Evolutionary conservation across 106 monocot genomes (phyloP).

Genomic region (Dioscorea zingiberensis): DNA sequence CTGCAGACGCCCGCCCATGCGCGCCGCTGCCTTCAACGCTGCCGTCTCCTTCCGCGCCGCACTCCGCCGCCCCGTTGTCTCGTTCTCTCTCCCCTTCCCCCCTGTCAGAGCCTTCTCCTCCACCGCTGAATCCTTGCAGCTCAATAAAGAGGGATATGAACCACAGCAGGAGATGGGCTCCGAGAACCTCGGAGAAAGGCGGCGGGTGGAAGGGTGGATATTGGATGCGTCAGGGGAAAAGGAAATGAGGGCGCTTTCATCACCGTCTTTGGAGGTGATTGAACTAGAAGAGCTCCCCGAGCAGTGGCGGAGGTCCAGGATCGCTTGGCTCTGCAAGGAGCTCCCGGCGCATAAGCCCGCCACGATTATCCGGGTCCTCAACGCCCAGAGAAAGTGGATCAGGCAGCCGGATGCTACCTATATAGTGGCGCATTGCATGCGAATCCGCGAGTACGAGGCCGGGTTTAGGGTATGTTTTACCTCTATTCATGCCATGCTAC

Average conservation of each 20-base stretch:
- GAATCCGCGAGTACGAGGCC: constrained; percentile 83
- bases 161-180: constrained; percentile 4
- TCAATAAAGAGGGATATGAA: neutral
- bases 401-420: constrained; percentile 75
- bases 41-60: neutral
- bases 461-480: constrained; percentile 46
- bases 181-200: neutral
- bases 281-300: constrained; percentile 92
- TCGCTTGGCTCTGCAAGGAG: constrained; percentile 99
- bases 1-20: neutral
- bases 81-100: neutral
- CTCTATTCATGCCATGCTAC: neutral
- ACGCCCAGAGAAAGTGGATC: constrained; percentile 94
- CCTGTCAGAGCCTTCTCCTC: neutral
- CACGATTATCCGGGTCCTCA: constrained; percentile 66
- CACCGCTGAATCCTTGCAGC: constrained; percentile 5
- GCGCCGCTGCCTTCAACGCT: neutral
- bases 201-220: neutral
- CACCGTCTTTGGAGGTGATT: constrained; percentile 50
- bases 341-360: constrained; percentile 76
- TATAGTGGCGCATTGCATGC: constrained; percentile 65
- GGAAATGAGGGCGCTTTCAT: constrained; percentile 27
- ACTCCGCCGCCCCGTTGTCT: neutral
- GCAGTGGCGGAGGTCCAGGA: constrained; percentile 83
- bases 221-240: constrained; percentile 20